These are phyloP conservation scores for Notholithocarpus densiflorus DNA, from an alignment of 306 rosid genomes.

Conservation along the genomic window DNA sequence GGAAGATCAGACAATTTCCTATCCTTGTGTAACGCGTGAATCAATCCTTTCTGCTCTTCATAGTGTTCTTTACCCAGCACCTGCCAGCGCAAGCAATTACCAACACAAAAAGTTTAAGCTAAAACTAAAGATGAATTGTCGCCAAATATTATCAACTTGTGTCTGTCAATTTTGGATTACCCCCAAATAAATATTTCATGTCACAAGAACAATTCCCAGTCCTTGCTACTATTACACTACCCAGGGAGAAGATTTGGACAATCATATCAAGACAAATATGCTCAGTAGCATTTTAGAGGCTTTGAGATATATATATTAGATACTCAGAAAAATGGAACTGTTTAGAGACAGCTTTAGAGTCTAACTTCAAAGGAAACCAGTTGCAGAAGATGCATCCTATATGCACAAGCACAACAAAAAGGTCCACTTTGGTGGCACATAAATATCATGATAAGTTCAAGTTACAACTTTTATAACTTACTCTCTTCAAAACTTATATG, in stretches of 20 bases:
- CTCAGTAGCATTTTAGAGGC: too few species aligned
- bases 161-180: not conserved
- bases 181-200: not conserved
- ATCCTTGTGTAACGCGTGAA: constrained; percentile 54
- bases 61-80: constrained; percentile 61
- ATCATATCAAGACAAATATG: too few species aligned
- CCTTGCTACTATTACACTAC: not conserved
- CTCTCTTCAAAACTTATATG: too few species aligned
- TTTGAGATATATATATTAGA: too few species aligned
- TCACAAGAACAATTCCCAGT: not conserved
- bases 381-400: too few species aligned
- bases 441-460: too few species aligned
- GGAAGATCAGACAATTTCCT: constrained; percentile 75
- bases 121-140: not conserved
- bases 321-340: too few species aligned
- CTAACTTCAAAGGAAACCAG: too few species aligned
- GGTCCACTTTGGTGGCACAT: too few species aligned
- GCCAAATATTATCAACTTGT: not conserved
- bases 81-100: constrained; percentile 44
- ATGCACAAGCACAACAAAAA: too few species aligned
- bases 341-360: too few species aligned
- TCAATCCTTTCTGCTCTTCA: constrained; percentile 68
- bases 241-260: not conserved
- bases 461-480: too few species aligned
- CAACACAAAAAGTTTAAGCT: constrained; percentile 6